phyloP scores from a whole-genome alignment of 2,329 filamentous ascomycete species.

The Setomelanomma holmii region DNA sequence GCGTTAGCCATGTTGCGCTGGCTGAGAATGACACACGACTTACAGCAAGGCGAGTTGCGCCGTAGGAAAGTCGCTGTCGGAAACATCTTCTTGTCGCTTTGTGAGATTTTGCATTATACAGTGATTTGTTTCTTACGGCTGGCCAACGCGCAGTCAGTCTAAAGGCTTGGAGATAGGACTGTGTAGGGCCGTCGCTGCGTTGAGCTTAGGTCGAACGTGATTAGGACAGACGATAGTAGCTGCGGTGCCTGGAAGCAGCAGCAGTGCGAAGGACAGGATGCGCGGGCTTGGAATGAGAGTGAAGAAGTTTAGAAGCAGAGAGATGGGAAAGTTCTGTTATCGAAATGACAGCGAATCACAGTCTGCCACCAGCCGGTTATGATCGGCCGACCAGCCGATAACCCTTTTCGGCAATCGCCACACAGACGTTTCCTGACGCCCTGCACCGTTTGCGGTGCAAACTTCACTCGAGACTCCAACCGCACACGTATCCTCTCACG shows the following conservation, averaged over 20 bases:
- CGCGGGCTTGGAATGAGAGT: background rate
- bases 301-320: constrained; percentile 3
- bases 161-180: background rate
- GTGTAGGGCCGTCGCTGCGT: constrained; percentile 9
- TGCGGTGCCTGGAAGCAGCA: constrained; percentile 5
- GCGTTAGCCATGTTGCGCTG: constrained; percentile 10
- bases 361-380: constrained; percentile 5
- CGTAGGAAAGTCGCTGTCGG: constrained; percentile 77
- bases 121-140: constrained; percentile 61
- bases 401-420: constrained; percentile 4
- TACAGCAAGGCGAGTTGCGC: constrained; percentile 86
- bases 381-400: constrained; percentile 17
- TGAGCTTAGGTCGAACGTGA: constrained; percentile 19
- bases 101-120: constrained; percentile 67
- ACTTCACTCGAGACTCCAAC: background rate
- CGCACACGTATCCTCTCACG: background rate
- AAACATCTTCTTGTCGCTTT: constrained; percentile 66
- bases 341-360: constrained; percentile 9
- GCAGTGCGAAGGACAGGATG: constrained; percentile 2
- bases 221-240: constrained; percentile 6
- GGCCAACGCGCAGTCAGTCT: constrained; percentile 29
- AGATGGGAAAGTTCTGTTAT: constrained; percentile 8
- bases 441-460: constrained; percentile 2
- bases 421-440: constrained; percentile 12
- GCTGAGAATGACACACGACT: constrained; percentile 38